phyloP scores from a whole-genome alignment of 169 alveolate species.

The Cryptosporidium ryanae region DNA sequence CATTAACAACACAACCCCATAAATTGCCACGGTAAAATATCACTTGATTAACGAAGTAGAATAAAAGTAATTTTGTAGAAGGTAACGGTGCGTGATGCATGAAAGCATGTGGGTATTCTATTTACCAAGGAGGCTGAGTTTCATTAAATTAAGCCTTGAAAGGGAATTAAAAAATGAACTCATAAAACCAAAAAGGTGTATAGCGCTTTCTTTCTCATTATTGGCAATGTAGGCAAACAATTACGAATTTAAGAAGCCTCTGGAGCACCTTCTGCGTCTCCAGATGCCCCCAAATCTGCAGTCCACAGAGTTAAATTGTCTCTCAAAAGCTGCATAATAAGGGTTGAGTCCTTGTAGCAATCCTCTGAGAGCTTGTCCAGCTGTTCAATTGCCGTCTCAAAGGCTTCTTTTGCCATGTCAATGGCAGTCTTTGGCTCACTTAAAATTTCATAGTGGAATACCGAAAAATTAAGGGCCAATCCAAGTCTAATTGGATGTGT shows the following conservation, averaged over 20 bases:
- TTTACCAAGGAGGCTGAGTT: too few relatives aligned
- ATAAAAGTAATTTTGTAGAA: too few relatives aligned
- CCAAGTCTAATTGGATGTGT: slow-evolving; percentile 98
- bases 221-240: slow-evolving; percentile 3
- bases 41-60: too few relatives aligned
- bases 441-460: slow-evolving; percentile 98
- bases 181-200: too few relatives aligned
- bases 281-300: slow-evolving; percentile 87
- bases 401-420: slow-evolving; percentile 96
- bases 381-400: slow-evolving; percentile 95
- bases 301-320: slow-evolving; percentile 97
- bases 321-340: slow-evolving; percentile 95
- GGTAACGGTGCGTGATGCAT: too few relatives aligned
- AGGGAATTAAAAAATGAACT: too few relatives aligned
- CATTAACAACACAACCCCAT: too few relatives aligned
- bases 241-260: slow-evolving; percentile 44
- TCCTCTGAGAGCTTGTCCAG: slow-evolving; percentile 94
- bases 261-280: slow-evolving; percentile 77
- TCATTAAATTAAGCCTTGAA: too few relatives aligned
- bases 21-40: too few relatives aligned
- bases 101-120: too few relatives aligned
- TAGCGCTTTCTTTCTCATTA: slow-evolving; percentile 12
- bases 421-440: slow-evolving; percentile 98
- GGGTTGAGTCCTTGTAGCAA: slow-evolving; percentile 94
- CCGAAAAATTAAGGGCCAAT: slow-evolving; percentile 97